Percentiles rank a stretch among this genome's conserved stretches.
These are phyloP conservation scores for Botryotinia calthae DNA, from an alignment of 2,329 filamentous ascomycete genomes.

Conservation along the genomic window DNA sequence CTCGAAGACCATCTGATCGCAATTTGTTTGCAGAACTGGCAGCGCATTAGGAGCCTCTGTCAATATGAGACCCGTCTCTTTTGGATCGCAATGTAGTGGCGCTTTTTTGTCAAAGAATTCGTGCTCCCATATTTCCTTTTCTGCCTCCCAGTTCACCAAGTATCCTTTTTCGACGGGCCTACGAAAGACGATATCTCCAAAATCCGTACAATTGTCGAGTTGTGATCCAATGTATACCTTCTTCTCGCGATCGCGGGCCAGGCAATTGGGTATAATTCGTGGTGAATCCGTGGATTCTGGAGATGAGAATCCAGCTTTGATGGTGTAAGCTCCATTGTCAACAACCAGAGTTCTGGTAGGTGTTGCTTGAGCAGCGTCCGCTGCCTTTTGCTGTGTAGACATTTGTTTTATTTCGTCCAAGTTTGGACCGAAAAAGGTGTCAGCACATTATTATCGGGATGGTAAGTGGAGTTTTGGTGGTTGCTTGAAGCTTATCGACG, in stretches of 20 bases:
- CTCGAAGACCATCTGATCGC: slow-evolving; percentile 96
- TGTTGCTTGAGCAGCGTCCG: slow-evolving; percentile 49
- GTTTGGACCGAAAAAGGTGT: neutral
- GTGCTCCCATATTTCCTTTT: slow-evolving; percentile 94
- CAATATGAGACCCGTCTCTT: slow-evolving; percentile 78
- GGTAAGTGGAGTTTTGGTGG: neutral
- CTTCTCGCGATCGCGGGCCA: slow-evolving; percentile 77
- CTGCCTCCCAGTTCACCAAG: slow-evolving; percentile 92
- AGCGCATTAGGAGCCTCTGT: slow-evolving; percentile 84
- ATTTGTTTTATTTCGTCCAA: neutral
- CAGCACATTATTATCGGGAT: neutral
- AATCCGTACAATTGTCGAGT: slow-evolving; percentile 77
- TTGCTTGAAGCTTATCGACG: slow-evolving; percentile 5
- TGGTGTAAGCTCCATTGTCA: slow-evolving; percentile 87
- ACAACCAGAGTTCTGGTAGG: slow-evolving; percentile 74
- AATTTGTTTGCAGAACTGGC: slow-evolving; percentile 78
- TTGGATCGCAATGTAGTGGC: slow-evolving; percentile 68
- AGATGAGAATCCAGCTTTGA: slow-evolving; percentile 78
- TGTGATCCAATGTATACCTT: slow-evolving; percentile 79
- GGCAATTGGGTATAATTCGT: slow-evolving; percentile 78
- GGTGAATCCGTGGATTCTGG: slow-evolving; percentile 51
- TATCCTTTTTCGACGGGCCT: slow-evolving; percentile 92
- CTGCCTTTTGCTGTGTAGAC: slow-evolving; percentile 46
- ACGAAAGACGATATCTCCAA: slow-evolving; percentile 82
- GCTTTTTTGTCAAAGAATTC: slow-evolving; percentile 73